Evolutionary conservation across 192 early-diverging fungal species (phyloP), one percentile per base, ranked within the genome.

Genomic region (Linnemannia hyalina): DNA sequence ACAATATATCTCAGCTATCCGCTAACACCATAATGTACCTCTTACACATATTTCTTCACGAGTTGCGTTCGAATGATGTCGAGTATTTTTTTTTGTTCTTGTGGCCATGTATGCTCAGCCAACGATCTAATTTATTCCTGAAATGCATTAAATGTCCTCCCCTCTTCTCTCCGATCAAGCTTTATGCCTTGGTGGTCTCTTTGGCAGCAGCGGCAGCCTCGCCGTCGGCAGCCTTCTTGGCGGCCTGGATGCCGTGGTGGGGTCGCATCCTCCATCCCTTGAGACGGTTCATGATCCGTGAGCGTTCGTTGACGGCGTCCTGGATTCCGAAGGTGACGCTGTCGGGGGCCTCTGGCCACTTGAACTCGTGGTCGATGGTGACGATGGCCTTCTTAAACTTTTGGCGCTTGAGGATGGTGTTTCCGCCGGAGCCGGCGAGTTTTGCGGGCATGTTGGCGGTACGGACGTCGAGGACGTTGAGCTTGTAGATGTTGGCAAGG

Each of bases 381-480:
- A 93, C 86, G 73, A 93, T 90, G 10, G 93, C 93, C 83, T 92
- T 92, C 78, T 93, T 93, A 81, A 90, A 93, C 55, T 82, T 90
- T 52, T 76, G 89, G 71, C 60, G 86, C 65, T 79, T 88, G 42
- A 74, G 38, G 44, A 26, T 73, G 46, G 80, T 77, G 77, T 73
- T 87, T 70, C 80, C 89, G 63, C 60, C 92, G 68, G 68, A 54
- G 54, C 73, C 90, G 72, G 83, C 88, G 76, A 79, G 40, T 82
- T 92, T 83, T 70, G 95, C 95, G 32, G 93, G 91, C 88, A 97
- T 96, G 89, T 97, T 97, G 90, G 96, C 93, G 11, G 97, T 99
- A 74, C 97, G 95, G 20, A 99, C 95, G 81, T 97, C 96, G 29
- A 93, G 92, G 11, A 99, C 91, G 49, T 90, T 91, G 40, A 98